Percentiles rank a stretch among this genome's conserved stretches.
phyloP scores from a whole-genome alignment of 495 filamentous ascomycete genomes.

The Pyronema omphalodes region DNA sequence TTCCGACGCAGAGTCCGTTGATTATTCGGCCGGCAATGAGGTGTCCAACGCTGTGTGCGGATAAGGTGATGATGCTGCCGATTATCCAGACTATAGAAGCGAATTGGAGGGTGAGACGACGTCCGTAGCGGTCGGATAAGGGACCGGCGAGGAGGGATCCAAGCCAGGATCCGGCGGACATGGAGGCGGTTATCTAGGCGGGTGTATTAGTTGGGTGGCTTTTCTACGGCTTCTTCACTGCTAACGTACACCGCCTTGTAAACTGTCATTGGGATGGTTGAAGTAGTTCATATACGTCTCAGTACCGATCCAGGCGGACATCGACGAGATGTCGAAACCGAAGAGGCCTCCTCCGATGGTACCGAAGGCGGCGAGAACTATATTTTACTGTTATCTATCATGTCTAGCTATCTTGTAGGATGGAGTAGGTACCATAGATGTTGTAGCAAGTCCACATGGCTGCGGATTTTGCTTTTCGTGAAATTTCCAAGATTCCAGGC shows the following conservation, averaged over 20 bases:
- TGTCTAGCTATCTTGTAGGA: neutral
- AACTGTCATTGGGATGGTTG: conserved; percentile 28
- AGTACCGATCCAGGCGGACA: conserved; percentile 51
- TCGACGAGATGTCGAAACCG: conserved; percentile 68
- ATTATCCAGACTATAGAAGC: conserved; percentile 28
- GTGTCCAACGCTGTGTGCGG: conserved; percentile 56
- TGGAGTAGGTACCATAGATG: conserved; percentile 1
- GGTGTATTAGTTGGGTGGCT: neutral
- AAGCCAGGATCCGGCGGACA: conserved; percentile 61
- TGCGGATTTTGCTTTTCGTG: neutral
- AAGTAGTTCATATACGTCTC: conserved; percentile 47
- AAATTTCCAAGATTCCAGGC: too few relatives aligned
- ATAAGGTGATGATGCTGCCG: conserved; percentile 51
- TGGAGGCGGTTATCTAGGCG: conserved; percentile 42
- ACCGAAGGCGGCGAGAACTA: conserved; percentile 34
- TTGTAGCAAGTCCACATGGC: conserved; percentile 1
- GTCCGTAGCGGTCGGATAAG: conserved; percentile 46
- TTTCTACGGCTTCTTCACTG: too few relatives aligned
- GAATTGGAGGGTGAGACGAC: conserved; percentile 16
- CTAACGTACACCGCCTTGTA: conserved; percentile 20
- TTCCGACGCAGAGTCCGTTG: conserved; percentile 59
- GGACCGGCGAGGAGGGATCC: conserved; percentile 49
- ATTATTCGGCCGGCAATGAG: conserved; percentile 55
- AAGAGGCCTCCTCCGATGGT: conserved; percentile 59
- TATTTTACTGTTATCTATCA: neutral